Conservation (phyloP, 2,329 filamentous ascomycete species). For the Penicillium sp. region DNA sequence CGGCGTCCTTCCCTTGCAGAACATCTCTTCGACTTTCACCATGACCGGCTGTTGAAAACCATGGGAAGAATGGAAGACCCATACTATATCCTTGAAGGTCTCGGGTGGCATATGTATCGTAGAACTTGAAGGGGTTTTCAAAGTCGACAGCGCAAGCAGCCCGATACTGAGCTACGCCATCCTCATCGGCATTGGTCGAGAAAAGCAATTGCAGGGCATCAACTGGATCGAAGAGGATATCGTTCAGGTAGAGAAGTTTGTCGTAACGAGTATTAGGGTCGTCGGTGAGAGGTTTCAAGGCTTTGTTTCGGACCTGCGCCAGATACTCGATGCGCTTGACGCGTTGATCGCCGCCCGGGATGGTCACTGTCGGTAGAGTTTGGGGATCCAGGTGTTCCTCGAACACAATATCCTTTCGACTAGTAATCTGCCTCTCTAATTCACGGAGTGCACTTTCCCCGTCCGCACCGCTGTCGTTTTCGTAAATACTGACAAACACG, state of each 20-base stretch:
- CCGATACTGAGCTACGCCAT: slow-evolving; percentile 60
- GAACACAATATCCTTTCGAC: slow-evolving; percentile 57
- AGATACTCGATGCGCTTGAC: slow-evolving; percentile 73
- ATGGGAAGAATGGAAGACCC: slow-evolving; percentile 71
- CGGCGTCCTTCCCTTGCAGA: slow-evolving; percentile 56
- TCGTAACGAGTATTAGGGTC: slow-evolving; percentile 49
- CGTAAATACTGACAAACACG: slow-evolving; percentile 71
- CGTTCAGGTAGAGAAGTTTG: slow-evolving; percentile 64
- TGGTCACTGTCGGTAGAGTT: slow-evolving; percentile 58
- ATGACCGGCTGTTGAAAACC: slow-evolving; percentile 58
- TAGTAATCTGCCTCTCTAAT: slow-evolving; percentile 53
- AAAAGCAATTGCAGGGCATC: slow-evolving; percentile 63
- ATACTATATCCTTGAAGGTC: slow-evolving; percentile 68
- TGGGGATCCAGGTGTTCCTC: slow-evolving; percentile 60
- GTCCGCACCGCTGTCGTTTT: slow-evolving; percentile 64
- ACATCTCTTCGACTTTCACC: slow-evolving; percentile 63
- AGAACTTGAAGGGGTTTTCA: slow-evolving; percentile 71
- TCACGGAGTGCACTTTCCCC: slow-evolving; percentile 56
- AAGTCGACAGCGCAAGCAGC: slow-evolving; percentile 76
- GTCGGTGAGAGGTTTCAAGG: slow-evolving; percentile 62
- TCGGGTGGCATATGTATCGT: slow-evolving; percentile 73
- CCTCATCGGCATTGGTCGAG: slow-evolving; percentile 55
- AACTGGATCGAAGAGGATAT: slow-evolving; percentile 62
- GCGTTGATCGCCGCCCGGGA: slow-evolving; percentile 63
- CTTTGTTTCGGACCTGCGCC: slow-evolving; percentile 70